Base-by-base conservation (phyloP, 768 basidiomycete genomes). In the Hygrophorus russula region DNA sequence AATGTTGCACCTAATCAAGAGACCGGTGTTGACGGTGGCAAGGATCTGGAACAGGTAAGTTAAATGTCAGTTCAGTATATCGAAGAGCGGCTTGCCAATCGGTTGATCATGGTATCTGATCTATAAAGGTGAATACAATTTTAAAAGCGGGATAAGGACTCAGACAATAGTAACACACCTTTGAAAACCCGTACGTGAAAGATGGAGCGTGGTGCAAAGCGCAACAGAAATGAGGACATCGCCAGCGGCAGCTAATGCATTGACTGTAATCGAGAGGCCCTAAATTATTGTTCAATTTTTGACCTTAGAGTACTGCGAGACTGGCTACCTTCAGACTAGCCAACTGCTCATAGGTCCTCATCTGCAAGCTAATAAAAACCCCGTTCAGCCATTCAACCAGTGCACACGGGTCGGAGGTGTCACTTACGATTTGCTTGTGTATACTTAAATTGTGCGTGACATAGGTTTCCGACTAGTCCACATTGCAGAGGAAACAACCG, bases 11-110 rank as follows among this genome's bases (percentile, higher is more conserved):
- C 50, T 53, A 3, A 53, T 56, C 37, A 56, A 31, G 29, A 70
- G 54, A 49, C 70, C 70, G 13, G 70, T 74, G 46, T 74, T 76
- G 42, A 78, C 63, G 32, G 68, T 66, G 53, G 73, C 78, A n/a
- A 76, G 15, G 33, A 75, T 76, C 70, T 73, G 41, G 11, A 2
- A 36, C 2, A 36, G 15, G n/a, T n/a, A n/a, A n/a, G n/a, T 24
- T 14, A 19, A 44, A 35, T 37, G 19, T n/a, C 11, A 17, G 32
- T 17, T 29, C 10, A 11, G 14, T 19, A 4, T 5, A 12, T 29
- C 8, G 11, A 19, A 29, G 7, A 8, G n/a, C 24, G 39, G 52
- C 66, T 40, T 41, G 68, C 70, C 45, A 78, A 47, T 43, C 61
- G 67, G 45, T 62, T 74, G 47, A 79, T 70, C 55, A 77, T 64